Conservation (phyloP, 306 rosid species). For the Glycine latifolia region DNA sequence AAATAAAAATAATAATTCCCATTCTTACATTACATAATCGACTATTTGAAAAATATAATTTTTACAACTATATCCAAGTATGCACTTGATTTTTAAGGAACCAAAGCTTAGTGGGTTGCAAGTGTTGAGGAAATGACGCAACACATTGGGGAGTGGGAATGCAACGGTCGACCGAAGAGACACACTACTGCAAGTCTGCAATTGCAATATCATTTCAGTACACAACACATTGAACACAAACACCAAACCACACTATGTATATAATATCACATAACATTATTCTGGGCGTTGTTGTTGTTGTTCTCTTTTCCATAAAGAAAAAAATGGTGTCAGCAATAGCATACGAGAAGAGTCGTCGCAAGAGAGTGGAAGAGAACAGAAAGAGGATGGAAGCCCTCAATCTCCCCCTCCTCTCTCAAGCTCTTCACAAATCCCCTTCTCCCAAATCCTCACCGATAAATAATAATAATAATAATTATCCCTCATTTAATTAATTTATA, state of each 20-base stretch:
- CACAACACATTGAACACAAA: too few species aligned
- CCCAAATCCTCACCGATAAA: slow-evolving; percentile 63
- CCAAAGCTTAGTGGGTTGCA: too few species aligned
- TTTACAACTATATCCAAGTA: too few species aligned
- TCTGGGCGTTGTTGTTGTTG: background rate
- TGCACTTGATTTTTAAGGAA: too few species aligned
- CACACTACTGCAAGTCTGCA: too few species aligned
- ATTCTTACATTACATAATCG: too few species aligned
- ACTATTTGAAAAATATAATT: too few species aligned
- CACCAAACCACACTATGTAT: too few species aligned
- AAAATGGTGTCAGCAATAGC: slow-evolving; percentile 57
- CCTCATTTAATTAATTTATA: too few species aligned
- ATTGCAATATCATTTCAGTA: too few species aligned
- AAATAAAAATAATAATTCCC: too few species aligned
- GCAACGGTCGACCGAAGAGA: slow-evolving; percentile 57
- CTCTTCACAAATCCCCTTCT: slow-evolving; percentile 58
- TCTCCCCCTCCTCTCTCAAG: slow-evolving; percentile 67
- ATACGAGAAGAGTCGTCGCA: slow-evolving; percentile 71
- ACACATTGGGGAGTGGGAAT: slow-evolving; percentile 43
- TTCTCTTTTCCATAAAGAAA: background rate
- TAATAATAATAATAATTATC: background rate
- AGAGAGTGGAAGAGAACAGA: slow-evolving; percentile 76
- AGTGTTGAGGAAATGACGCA: background rate
- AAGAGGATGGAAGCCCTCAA: slow-evolving; percentile 83
- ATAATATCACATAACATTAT: too few species aligned